phyloP scores from a whole-genome alignment of 169 alveolate species.

The Amoebophrya sp. region DNA sequence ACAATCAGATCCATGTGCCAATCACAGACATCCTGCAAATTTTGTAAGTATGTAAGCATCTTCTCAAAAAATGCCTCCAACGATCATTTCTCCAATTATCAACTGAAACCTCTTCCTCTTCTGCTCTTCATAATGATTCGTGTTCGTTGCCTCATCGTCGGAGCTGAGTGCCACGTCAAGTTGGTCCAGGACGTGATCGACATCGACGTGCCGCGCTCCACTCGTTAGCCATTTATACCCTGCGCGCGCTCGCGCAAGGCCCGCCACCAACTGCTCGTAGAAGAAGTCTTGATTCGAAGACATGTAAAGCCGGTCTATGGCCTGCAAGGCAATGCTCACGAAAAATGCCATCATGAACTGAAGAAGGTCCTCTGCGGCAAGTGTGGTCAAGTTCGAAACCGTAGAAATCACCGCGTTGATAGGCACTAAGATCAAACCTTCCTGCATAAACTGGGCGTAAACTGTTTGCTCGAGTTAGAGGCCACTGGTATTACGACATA shows the following conservation, averaged over 20 bases:
- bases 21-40: no score
- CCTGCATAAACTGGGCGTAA: neutral
- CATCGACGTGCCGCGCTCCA: neutral
- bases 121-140: no score
- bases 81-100: no score
- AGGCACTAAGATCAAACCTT: constrained; percentile 14
- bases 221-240: neutral
- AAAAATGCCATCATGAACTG: neutral
- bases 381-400: constrained; percentile 7
- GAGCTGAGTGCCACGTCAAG: neutral
- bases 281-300: neutral
- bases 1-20: no score
- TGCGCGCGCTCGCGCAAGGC: neutral
- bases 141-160: no score
- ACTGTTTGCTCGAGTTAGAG: neutral
- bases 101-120: no score
- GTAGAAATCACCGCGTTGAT: neutral
- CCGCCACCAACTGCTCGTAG: neutral
- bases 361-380: constrained; percentile 25
- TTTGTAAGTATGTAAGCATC: no score
- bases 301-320: neutral
- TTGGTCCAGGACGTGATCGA: neutral
- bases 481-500: no score
- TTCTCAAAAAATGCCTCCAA: no score
- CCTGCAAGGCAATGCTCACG: neutral